phyloP scores from a whole-genome alignment of 768 basidiomycete species.

The Mycena alexandri region DNA sequence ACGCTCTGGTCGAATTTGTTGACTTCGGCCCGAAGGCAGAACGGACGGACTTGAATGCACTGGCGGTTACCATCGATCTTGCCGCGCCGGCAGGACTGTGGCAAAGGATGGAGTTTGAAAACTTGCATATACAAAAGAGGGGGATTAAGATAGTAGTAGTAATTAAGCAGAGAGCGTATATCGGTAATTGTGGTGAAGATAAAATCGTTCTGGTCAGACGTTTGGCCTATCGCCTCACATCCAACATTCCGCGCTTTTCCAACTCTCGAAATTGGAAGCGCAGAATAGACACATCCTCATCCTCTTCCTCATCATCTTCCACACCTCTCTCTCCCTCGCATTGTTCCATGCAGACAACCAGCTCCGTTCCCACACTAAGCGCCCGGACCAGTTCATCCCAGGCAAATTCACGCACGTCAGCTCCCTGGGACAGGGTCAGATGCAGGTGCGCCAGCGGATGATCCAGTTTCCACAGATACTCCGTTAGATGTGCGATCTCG shows the following conservation, averaged over 20 bases:
- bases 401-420: conserved; percentile 14
- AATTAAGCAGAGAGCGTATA: too few relatives aligned
- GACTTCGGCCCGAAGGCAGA: too few relatives aligned
- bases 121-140: too few relatives aligned
- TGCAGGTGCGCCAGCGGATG: conserved; percentile 11
- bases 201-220: too few relatives aligned
- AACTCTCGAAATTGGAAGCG: background rate
- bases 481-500: conserved; percentile 16
- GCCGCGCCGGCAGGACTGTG: too few relatives aligned
- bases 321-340: background rate
- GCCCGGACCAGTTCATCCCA: conserved; percentile 17
- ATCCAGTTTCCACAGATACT: background rate
- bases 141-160: too few relatives aligned
- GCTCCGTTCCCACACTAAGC: conserved; percentile 4
- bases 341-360: conserved; percentile 2
- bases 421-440: background rate
- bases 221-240: background rate
- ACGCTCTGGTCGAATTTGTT: too few relatives aligned
- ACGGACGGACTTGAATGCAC: too few relatives aligned
- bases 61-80: too few relatives aligned
- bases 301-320: background rate
- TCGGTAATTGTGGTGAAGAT: too few relatives aligned
- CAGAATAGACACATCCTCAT: background rate
- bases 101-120: too few relatives aligned
- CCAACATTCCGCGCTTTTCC: conserved; percentile 8